Conservation (phyloP, 2,329 filamentous ascomycete species). For the Cyclaneusma minus region DNA sequence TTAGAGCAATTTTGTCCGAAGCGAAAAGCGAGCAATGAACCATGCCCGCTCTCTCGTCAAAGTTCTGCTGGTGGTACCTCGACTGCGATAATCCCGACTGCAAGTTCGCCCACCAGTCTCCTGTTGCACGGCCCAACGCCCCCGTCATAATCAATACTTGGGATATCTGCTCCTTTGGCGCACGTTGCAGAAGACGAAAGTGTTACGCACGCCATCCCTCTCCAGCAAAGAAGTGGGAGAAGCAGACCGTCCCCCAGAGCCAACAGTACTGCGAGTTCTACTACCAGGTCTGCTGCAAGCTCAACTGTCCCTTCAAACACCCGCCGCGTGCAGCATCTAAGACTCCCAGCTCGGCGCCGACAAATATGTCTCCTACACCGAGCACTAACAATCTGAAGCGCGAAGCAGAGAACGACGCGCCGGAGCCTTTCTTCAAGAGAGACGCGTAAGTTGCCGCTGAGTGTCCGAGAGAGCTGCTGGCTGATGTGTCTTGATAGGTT, state of each 20-base stretch:
- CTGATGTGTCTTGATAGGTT: too few relatives aligned
- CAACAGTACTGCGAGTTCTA: conserved; percentile 80
- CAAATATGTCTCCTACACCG: too few relatives aligned
- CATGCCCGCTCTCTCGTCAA: too few relatives aligned
- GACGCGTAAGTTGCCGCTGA: too few relatives aligned
- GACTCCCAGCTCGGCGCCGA: too few relatives aligned
- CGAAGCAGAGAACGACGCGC: too few relatives aligned
- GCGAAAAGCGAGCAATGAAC: too few relatives aligned
- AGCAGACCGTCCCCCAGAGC: conserved; percentile 57
- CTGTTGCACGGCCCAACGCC: conserved; percentile 60
- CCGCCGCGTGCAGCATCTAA: too few relatives aligned
- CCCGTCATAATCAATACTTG: conserved; percentile 62
- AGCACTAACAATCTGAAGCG: too few relatives aligned
- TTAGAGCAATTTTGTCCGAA: too few relatives aligned
- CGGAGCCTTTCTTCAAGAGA: too few relatives aligned
- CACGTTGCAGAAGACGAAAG: conserved; percentile 84
- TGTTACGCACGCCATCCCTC: conserved; percentile 81
- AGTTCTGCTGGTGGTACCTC: conserved; percentile 76
- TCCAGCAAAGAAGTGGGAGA: conserved; percentile 60
- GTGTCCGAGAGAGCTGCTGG: too few relatives aligned
- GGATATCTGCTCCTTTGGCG: conserved; percentile 67
- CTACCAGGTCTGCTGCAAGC: conserved; percentile 76
- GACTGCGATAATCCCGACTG: conserved; percentile 74
- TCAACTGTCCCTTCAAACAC: conserved; percentile 72
- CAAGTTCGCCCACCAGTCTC: conserved; percentile 80